Conservation (phyloP, 345 rosid species). For the Brassica cretica region DNA sequence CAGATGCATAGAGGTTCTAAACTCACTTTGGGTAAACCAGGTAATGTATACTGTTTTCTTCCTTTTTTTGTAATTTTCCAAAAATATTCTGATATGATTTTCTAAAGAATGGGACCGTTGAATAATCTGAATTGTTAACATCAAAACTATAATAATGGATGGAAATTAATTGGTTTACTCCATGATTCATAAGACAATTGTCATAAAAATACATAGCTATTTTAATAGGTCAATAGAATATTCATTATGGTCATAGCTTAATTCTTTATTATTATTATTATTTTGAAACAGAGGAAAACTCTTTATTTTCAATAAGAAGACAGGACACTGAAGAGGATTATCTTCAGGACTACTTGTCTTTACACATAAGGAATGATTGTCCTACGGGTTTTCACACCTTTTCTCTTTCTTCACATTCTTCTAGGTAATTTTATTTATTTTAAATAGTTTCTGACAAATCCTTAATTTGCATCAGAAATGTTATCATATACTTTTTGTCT, state of each 20-base stretch:
- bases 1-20: constrained; percentile 98
- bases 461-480: constrained; percentile 27
- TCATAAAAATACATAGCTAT: constrained; percentile 32
- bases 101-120: constrained; percentile 31
- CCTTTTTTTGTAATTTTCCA: not conserved
- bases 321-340: constrained; percentile 37
- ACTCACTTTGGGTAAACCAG: constrained; percentile 62
- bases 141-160: constrained; percentile 35
- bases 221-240: constrained; percentile 24
- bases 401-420: constrained; percentile 41
- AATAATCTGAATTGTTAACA: constrained; percentile 32
- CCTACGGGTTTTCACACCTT: constrained; percentile 36
- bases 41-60: constrained; percentile 44
- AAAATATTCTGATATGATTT: not conserved
- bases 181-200: constrained; percentile 41
- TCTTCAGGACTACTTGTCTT: constrained; percentile 39
- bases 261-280: not conserved
- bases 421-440: constrained; percentile 30
- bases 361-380: constrained; percentile 42
- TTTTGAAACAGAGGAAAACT: constrained; percentile 32
- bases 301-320: constrained; percentile 41
- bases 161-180: constrained; percentile 27
- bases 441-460: constrained; percentile 24
- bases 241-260: constrained; percentile 6
- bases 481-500: constrained; percentile 27